phyloP scores from a whole-genome alignment of 441 rosid species.

The Manihot esculenta region DNA sequence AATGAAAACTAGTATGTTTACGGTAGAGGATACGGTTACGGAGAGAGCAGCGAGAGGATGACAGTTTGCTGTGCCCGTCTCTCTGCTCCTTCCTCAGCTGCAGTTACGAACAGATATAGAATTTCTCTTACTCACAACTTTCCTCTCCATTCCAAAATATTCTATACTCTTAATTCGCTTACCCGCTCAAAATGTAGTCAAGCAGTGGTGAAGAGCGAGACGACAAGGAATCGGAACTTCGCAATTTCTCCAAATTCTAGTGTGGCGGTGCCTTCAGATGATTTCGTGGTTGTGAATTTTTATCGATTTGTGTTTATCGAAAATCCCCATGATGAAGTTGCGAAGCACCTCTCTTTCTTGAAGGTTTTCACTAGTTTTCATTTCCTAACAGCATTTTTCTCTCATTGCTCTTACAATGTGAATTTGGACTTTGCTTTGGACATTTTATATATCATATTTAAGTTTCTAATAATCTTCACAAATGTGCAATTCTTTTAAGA shows the following conservation, averaged over 20 bases:
- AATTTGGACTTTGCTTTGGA: background rate
- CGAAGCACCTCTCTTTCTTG: constrained; percentile 64
- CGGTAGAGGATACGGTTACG: background rate
- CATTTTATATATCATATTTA: background rate
- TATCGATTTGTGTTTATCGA: constrained; percentile 56
- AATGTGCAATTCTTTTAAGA: background rate
- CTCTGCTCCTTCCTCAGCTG: constrained; percentile 7
- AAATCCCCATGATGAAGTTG: constrained; percentile 59
- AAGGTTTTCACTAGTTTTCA: constrained; percentile 29
- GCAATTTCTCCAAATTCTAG: background rate
- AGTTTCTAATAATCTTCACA: background rate
- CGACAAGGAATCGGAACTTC: background rate
- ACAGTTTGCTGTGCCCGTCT: constrained; percentile 3
- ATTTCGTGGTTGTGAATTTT: constrained; percentile 77
- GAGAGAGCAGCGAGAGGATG: constrained; percentile 11
- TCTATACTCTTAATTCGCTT: background rate
- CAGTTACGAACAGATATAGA: background rate
- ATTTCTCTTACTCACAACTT: background rate
- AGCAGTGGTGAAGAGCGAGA: background rate
- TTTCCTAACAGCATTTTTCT: too few species aligned
- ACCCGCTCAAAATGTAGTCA: background rate
- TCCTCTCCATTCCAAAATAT: background rate
- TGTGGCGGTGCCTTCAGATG: constrained; percentile 15
- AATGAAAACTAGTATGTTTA: too few species aligned
- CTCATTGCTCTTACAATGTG: background rate